Evolutionary conservation across 73 alveolate species (phyloP), one percentile per base, ranked within the genome.

Genomic region (Durusdinium trenchii): DNA sequence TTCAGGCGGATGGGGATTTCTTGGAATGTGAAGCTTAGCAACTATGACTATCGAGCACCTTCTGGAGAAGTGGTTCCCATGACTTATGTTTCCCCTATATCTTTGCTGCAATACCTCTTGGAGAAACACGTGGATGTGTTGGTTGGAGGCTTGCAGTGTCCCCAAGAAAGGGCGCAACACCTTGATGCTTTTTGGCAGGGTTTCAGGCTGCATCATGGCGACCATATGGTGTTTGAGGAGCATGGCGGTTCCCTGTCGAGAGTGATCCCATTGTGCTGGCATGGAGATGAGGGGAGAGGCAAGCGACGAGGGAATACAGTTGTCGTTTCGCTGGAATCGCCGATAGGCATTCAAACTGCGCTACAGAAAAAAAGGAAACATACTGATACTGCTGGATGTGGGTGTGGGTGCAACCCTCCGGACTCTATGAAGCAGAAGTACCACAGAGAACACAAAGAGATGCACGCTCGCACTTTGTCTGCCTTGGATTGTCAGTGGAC

Each of bases 261-360:
- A 18, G 47, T 47, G 47, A 9, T 79, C n/a, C 90, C 90, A 14
- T 3, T 79, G 6, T 79, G 30, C 32, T 47, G 46, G 28, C 90
- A 79, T 79, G 90, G 90, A 43, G 90, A 79, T 46, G 90, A 79
- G 28, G 90, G 90, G 3, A 79, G 67, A 32, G 90, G 90, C 16
- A 79, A 79, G 46, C 42, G 90, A 7, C 42, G 64, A 3, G 90
- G 90, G 7, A 79, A 79, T 43, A 45, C 90, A 2, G 67, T 79
- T 2, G 90, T 79, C 69, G 67, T 79, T 28, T 46, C 69, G 32
- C 12, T 79, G 3, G 90, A 79, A 30, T 16, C 47, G 62, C 69
- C 90, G 3, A 79, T 79, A 46, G 90, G 90, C 0, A 12, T 79
- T 6, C 46, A 79, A 6, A 79, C 90, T 79, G 42, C 42, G 47